A percentile compares a stretch with the other conserved stretches of the same genome.
Conservation (phyloP, 352 stramenopile species). For the Globisporangium recalcitrans region DNA sequence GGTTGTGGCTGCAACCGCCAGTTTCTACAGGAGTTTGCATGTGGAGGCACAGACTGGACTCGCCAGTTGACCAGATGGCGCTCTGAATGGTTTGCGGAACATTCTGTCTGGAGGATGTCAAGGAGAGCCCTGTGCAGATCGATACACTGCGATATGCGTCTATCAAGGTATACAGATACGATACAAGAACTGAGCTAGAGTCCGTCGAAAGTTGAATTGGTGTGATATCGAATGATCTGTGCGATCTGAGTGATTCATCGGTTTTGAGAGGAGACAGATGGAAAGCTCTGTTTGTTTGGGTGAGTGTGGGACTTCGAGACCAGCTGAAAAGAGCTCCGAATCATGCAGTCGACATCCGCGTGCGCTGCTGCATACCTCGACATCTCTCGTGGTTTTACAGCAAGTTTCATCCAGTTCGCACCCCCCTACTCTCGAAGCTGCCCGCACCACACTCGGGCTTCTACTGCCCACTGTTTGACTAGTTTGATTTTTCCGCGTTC, state of each 20-base stretch:
- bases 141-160: neutral
- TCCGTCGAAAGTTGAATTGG: neutral
- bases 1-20: neutral
- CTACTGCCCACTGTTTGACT: too few relatives aligned
- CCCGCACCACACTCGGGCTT: too few relatives aligned
- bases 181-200: neutral
- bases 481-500: too few relatives aligned
- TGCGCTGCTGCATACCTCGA: neutral
- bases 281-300: neutral
- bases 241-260: neutral
- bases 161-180: neutral
- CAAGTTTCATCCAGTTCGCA: neutral
- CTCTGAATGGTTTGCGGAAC: slow-evolving; percentile 1
- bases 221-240: neutral
- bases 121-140: too few relatives aligned
- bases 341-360: too few relatives aligned
- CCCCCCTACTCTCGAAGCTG: neutral
- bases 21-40: slow-evolving; percentile 9
- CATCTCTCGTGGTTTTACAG: neutral
- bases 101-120: too few relatives aligned
- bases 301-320: neutral
- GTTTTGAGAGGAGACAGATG: neutral
- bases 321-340: neutral
- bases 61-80: neutral
- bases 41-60: neutral